Evolutionary conservation across 805 yeast species (phyloP).

Genomic region (Candida ulmi): DNA sequence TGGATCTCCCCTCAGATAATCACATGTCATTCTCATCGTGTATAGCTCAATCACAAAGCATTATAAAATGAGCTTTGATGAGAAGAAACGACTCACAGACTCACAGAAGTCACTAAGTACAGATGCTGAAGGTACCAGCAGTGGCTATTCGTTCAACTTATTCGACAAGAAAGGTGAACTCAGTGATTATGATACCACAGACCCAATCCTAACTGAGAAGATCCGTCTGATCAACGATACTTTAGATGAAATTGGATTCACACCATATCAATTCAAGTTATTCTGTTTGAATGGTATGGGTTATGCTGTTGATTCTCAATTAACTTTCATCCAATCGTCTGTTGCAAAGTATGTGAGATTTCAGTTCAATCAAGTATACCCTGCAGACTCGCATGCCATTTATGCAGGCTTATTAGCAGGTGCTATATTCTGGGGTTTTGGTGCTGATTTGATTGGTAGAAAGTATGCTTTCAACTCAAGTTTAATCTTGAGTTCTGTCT

Average conservation of each 20-base stretch:
- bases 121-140: not conserved
- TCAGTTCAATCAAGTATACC: conserved; percentile 39
- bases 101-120: too few relatives aligned
- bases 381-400: conserved; percentile 37
- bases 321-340: conserved; percentile 39
- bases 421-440: conserved; percentile 45
- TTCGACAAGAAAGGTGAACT: conserved; percentile 14
- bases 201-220: conserved; percentile 25
- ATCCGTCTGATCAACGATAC: conserved; percentile 44
- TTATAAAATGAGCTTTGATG: too few relatives aligned
- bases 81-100: too few relatives aligned
- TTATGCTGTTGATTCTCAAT: conserved; percentile 44
- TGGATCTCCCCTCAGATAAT: too few relatives aligned
- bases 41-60: too few relatives aligned
- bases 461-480: conserved; percentile 42
- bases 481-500: conserved; percentile 36
- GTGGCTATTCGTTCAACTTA: conserved; percentile 1
- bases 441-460: conserved; percentile 47
- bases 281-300: conserved; percentile 47
- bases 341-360: conserved; percentile 39
- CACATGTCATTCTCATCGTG: too few relatives aligned
- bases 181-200: conserved; percentile 18
- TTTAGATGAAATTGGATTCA: conserved; percentile 55
- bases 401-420: conserved; percentile 45
- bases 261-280: conserved; percentile 42